Evolutionary conservation across 1,139 yeast species (phyloP), one percentile per base, ranked within the genome.

Genomic region (Saccharomyces hybrid): DNA sequence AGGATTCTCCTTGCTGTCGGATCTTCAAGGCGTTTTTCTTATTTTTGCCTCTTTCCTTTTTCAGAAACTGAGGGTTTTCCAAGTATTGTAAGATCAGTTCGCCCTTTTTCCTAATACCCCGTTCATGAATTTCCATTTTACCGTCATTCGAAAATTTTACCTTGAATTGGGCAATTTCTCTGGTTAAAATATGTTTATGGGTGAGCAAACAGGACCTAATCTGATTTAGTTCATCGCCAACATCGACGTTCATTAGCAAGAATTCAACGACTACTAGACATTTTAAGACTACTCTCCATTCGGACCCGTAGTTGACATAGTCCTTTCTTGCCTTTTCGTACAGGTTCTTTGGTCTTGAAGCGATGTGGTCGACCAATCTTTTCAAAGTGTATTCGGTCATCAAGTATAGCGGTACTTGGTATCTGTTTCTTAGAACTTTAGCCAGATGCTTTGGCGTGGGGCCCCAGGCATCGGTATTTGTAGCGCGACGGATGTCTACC

Each of bases 401-500:
- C 53, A 69, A 47, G 53, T 66, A 69, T 55, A 69, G 54, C 2
- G 72, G 70, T 3, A 68, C 70, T 54, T 66, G 69, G 49, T 61
- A 62, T 54, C 69, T 60, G 54, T 69, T 65, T 48, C 71, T 60
- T 50, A 62, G 27, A n/a, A 72, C 70, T 51, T 72, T 72, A 29
- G 65, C 64, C 56, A 74, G 59, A 56, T 76, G 77, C 49, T 70
- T 67, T 7, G 73, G 67, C 0, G 78, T 73, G 7, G 79, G 79
- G 3, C 79, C 79, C 79, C 79, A 76, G 2, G 74, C 60, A 58
- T 76, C 79, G 5, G 78, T 76, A 52, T 75, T 76, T 13, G 79
- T 76, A 5, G 78, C 75, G 53, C 73, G 72, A 53, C 79, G 64
- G 5, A 75, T 67, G 50, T 70, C 69, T 14, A 73, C 68, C 55